Evolutionary conservation across 331 rosid genomes (phyloP).

Genomic region (Malus hybrid): DNA sequence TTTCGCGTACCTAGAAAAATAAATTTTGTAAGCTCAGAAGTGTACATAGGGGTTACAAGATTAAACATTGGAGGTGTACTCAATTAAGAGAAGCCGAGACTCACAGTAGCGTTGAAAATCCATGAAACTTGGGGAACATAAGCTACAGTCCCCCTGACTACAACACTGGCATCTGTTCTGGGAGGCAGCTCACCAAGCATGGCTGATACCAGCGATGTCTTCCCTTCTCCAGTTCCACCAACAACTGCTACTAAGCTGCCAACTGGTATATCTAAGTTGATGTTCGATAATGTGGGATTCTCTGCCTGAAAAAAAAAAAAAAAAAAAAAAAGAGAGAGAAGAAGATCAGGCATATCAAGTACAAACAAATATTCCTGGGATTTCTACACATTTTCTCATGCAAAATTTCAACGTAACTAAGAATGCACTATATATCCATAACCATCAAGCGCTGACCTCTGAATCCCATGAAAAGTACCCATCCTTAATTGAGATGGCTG

Average conservation of each 20-base stretch:
- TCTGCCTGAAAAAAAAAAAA: constrained; percentile 36
- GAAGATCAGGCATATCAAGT: background rate
- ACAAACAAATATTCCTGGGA: too few relatives aligned
- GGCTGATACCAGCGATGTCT: constrained; percentile 81
- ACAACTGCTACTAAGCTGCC: constrained; percentile 88
- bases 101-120: constrained; percentile 94
- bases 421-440: background rate
- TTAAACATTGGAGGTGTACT: background rate
- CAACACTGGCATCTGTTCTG: constrained; percentile 32
- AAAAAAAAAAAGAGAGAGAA: background rate
- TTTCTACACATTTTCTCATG: background rate
- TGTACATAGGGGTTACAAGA: background rate
- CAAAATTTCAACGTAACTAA: background rate
- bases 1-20: constrained; percentile 66
- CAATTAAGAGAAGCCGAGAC: constrained; percentile 24
- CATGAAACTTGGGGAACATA: constrained; percentile 97
- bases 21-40: constrained; percentile 10
- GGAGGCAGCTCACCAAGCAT: constrained; percentile 86
- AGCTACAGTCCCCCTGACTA: constrained; percentile 77
- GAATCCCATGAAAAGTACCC: constrained; percentile 87
- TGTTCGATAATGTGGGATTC: constrained; percentile 55
- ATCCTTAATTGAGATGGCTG: constrained; percentile 72
- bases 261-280: constrained; percentile 63
- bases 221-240: constrained; percentile 96
- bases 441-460: constrained; percentile 35